Percentiles rank a stretch among this genome's conserved stretches.
Evolutionary conservation across 305 asterid genomes (phyloP).

Genomic region (Fraxinus baroniana): DNA sequence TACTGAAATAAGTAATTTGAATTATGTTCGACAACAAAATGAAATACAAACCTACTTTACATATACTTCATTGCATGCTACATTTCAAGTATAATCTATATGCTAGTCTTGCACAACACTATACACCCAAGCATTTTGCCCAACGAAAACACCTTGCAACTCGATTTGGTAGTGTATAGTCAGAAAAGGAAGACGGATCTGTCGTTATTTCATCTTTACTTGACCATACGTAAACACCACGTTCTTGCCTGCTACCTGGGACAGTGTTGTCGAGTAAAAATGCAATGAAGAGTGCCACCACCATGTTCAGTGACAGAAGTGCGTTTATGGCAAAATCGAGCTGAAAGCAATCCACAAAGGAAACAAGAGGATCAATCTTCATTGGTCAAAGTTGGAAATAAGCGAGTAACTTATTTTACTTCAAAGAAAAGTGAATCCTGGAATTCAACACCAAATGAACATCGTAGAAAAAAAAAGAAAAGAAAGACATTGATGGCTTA

Average conservation of each 20-base stretch:
- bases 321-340: constrained; percentile 79
- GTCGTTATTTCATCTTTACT: constrained; percentile 49
- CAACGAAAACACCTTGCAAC: constrained; percentile 58
- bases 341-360: constrained; percentile 38
- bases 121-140: constrained; percentile 74
- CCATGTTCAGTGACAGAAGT: constrained; percentile 83
- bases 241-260: constrained; percentile 85
- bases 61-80: constrained; percentile 19
- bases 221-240: constrained; percentile 90
- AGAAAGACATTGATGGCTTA: constrained; percentile 29
- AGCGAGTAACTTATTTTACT: not conserved
- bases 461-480: not conserved
- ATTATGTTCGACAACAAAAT: not conserved
- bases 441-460: not conserved
- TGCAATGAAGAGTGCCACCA: constrained; percentile 74
- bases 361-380: not conserved
- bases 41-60: constrained; percentile 1
- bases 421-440: not conserved
- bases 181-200: constrained; percentile 63
- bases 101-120: constrained; percentile 16
- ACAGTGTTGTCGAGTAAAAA: constrained; percentile 82
- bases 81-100: not conserved
- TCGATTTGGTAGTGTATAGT: constrained; percentile 61
- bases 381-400: not conserved
- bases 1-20: constrained; percentile 6